phyloP scores from a whole-genome alignment of 2,329 filamentous ascomycete species.

The Trichophyton equinum region DNA sequence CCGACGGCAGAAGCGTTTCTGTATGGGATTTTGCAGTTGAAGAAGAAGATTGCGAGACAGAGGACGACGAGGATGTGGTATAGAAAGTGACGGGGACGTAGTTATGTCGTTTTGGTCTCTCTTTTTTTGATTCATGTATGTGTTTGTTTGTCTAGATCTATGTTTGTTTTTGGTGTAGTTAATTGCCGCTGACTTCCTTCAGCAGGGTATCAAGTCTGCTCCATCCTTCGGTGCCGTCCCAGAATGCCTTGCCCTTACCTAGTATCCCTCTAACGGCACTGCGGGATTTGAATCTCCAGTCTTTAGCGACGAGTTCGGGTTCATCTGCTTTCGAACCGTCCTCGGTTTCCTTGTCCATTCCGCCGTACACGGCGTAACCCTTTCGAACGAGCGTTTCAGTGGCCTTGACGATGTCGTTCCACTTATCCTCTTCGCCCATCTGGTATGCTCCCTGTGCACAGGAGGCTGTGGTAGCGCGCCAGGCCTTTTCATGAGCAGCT shows the following conservation, averaged over 20 bases:
- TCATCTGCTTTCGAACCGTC: constrained; percentile 29
- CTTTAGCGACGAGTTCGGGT: constrained; percentile 54
- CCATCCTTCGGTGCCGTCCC: constrained; percentile 55
- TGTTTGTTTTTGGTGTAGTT: neutral
- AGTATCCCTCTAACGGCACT: constrained; percentile 73
- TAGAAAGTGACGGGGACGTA: constrained; percentile 28
- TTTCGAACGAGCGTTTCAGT: constrained; percentile 66
- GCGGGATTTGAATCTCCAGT: constrained; percentile 81
- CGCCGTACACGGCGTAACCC: constrained; percentile 67
- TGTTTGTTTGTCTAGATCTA: neutral
- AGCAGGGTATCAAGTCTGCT: constrained; percentile 27
- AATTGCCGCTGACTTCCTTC: constrained; percentile 24
- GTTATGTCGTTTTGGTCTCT: neutral
- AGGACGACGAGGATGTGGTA: constrained; percentile 43
- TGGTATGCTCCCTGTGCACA: constrained; percentile 34
- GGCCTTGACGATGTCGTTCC: constrained; percentile 60
- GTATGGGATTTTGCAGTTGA: constrained; percentile 58
- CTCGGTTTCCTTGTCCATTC: constrained; percentile 42
- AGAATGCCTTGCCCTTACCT: constrained; percentile 65
- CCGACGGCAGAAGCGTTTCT: constrained; percentile 42
- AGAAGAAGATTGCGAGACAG: constrained; percentile 57
- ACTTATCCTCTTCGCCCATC: constrained; percentile 50
- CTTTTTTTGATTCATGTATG: neutral
- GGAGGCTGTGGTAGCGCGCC: constrained; percentile 53
- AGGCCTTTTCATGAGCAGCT: constrained; percentile 77